Conservation (phyloP, 2,329 filamentous ascomycete species). For the Colletotrichum filicis region DNA sequence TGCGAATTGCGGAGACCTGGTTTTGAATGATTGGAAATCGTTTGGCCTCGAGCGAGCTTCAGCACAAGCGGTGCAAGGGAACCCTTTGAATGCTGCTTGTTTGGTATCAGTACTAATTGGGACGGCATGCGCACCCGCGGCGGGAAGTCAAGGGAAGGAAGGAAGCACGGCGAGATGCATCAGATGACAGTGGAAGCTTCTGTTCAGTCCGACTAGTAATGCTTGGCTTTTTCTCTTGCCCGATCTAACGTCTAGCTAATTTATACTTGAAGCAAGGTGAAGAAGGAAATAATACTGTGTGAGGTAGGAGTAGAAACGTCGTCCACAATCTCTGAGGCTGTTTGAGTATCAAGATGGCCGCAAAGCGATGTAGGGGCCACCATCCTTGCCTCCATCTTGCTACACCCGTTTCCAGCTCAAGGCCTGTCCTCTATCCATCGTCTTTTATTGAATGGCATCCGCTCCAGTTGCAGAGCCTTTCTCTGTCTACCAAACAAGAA, state of each 20-base stretch:
- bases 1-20: constrained; percentile 1
- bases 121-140: neutral
- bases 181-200: constrained; percentile 6
- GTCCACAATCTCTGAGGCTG: constrained; percentile 10
- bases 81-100: neutral
- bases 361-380: neutral
- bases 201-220: neutral
- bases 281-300: no score
- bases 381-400: neutral
- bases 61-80: neutral
- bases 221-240: neutral
- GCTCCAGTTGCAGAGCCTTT: neutral
- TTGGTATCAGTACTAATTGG: neutral
- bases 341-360: constrained; percentile 6
- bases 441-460: neutral
- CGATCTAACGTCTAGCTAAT: neutral
- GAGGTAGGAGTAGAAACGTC: neutral
- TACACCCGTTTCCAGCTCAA: neutral
- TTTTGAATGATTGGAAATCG: neutral
- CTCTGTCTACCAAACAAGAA: neutral
- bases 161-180: neutral
- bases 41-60: constrained; percentile 11
- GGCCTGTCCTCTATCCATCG: neutral
- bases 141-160: constrained; percentile 15
- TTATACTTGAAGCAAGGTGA: no score